These are phyloP conservation scores for Suhomyces sp. DNA, from an alignment of 805 yeast genomes.

Conservation along the genomic window DNA sequence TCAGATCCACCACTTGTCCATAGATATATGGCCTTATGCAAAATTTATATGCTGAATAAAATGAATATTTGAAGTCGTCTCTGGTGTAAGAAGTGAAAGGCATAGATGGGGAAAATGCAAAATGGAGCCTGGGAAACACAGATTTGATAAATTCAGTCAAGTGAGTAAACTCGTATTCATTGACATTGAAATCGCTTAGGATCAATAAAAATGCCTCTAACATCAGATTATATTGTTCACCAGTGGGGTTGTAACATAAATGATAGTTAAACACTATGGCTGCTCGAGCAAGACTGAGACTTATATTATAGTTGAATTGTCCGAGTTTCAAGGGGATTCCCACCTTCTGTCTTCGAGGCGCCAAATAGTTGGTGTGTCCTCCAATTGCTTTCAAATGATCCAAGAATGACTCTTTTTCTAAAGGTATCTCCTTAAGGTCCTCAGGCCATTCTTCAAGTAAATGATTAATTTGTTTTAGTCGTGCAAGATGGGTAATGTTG, in stretches of 20 bases:
- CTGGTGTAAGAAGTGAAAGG: neutral
- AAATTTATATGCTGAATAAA: neutral
- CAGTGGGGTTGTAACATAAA: slow-evolving; percentile 1
- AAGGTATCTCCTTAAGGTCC: neutral
- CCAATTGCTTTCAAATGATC: neutral
- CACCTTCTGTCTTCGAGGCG: slow-evolving; percentile 1
- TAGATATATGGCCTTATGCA: slow-evolving; percentile 9
- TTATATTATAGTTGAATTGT: slow-evolving; percentile 18
- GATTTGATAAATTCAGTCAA: slow-evolving; percentile 17
- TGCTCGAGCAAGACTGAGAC: slow-evolving; percentile 16
- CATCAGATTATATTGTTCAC: slow-evolving; percentile 1
- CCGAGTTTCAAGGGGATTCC: slow-evolving; percentile 19
- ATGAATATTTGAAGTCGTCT: slow-evolving; percentile 3
- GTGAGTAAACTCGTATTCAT: slow-evolving; percentile 13
- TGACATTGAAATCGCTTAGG: slow-evolving; percentile 30
- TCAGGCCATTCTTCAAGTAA: slow-evolving; percentile 1
- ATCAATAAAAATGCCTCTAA: slow-evolving; percentile 15
- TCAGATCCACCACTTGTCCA: too few species aligned
- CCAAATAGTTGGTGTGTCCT: neutral
- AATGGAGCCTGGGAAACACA: slow-evolving; percentile 13
- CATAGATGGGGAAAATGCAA: slow-evolving; percentile 1
- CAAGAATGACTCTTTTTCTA: too few species aligned
- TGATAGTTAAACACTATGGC: slow-evolving; percentile 17
- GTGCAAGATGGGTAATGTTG: slow-evolving; percentile 6
- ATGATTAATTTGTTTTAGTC: slow-evolving; percentile 5